Conservation (phyloP, 176 grass and related monocot genomes). For the Poa annua region DNA sequence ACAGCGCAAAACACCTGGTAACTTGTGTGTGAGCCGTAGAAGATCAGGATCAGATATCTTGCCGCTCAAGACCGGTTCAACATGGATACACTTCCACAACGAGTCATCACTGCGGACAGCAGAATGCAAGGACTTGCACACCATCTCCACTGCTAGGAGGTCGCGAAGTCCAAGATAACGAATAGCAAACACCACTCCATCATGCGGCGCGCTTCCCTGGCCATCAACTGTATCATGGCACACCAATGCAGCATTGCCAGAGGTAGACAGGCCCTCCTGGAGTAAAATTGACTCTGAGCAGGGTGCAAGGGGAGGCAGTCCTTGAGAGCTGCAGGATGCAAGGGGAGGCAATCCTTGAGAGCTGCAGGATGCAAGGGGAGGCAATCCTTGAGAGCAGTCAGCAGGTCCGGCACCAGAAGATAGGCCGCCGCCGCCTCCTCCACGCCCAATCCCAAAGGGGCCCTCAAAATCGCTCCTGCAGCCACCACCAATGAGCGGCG, state of each 20-base stretch:
- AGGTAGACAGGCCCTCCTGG: slow-evolving; percentile 22
- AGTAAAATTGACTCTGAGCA: background rate
- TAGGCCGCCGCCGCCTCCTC: slow-evolving; percentile 3
- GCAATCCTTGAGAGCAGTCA: background rate
- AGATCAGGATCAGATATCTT: slow-evolving; percentile 69
- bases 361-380: slow-evolving; percentile 20
- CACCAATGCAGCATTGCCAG: slow-evolving; percentile 34
- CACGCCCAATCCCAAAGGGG: slow-evolving; percentile 28
- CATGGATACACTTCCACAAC: slow-evolving; percentile 67
- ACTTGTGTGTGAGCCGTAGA: slow-evolving; percentile 55
- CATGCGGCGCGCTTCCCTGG: slow-evolving; percentile 49
- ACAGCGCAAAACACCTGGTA: slow-evolving; percentile 53
- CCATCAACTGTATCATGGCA: slow-evolving; percentile 14
- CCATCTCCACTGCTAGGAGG: slow-evolving; percentile 67
- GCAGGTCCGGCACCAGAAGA: background rate
- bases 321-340: background rate
- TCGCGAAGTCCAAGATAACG: slow-evolving; percentile 64
- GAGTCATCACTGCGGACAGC: slow-evolving; percentile 53
- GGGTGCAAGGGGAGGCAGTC: slow-evolving; percentile 11
- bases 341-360: background rate
- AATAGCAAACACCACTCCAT: slow-evolving; percentile 56
- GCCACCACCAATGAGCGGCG: slow-evolving; percentile 9
- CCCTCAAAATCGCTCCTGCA: slow-evolving; percentile 31
- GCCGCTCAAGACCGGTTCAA: slow-evolving; percentile 50
- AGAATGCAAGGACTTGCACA: slow-evolving; percentile 59